Base-by-base conservation (phyloP, 371 early-diverging fungal species). In the Gilbertella persicaria region DNA sequence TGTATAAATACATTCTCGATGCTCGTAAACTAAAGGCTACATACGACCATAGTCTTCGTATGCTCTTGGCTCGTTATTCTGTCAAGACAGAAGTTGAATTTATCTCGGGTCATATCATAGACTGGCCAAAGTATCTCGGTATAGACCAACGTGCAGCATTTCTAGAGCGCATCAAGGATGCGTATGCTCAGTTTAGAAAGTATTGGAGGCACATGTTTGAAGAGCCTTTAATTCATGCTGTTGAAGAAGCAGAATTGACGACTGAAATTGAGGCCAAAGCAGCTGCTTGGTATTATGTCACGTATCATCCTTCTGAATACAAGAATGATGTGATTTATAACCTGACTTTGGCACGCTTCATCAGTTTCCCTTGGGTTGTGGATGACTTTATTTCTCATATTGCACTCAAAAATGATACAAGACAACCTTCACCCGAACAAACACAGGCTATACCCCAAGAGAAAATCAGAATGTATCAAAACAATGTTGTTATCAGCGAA, bases 231-330 rank as follows among this genome's bases (percentile, higher is more conserved):
- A n/a, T 36, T 21, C 35, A 26, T 38, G 14, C 12, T 23, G 24
- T 6, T 36, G 4, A 36, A 12, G 25, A 44, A 17, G 12, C 17
- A 43, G 29, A 29, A 40, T 1, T 40, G n/a, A 19, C 47, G 0
- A 23, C 9, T 1, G 12, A 33, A 6, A 24, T 55, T 14, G 53
- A 65, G 24, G 54, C 47, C n/a, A 87, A 85, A 48, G 90, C 87
- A 1, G 79, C 81, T 2, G 86, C 88, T 0, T 88, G 85, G 88
- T 89, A 89, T 45, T 83, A 81, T 28, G 85, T 82, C 4, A 79
- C 85, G 0, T 89, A 89, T 52, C 71, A 82, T 47, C 65, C 64
- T 0, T 38, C 60, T 5, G 73, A 73, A 41, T 39, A 30, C 23
- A 65, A 42, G 26, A 53, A 30, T 1, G 49, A 33, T 19, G 40